phyloP scores from a whole-genome alignment of 1,284 basidiomycete species.

The Phellopilus nigrolimitatus region DNA sequence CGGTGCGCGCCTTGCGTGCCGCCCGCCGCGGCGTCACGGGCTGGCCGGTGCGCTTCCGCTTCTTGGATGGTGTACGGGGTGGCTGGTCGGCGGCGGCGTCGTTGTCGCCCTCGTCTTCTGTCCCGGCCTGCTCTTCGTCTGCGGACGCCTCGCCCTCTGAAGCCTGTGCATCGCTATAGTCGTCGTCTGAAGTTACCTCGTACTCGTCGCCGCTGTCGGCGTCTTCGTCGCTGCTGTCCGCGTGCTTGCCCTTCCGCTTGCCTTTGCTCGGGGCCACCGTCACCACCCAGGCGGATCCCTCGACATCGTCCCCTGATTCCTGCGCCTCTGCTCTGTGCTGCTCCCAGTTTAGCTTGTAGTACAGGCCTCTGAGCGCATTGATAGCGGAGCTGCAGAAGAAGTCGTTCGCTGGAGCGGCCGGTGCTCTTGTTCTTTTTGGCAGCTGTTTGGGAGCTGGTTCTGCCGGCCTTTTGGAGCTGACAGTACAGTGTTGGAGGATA shows the following conservation, averaged over 20 bases:
- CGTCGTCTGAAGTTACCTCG: slow-evolving; percentile 17
- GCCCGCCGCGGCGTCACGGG: slow-evolving; percentile 26
- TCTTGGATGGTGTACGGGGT: slow-evolving; percentile 26
- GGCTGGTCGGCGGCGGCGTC: no score
- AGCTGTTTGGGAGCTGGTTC: background rate
- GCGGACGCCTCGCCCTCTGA: slow-evolving; percentile 3
- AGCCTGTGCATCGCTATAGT: slow-evolving; percentile 20
- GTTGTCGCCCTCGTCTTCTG: slow-evolving; percentile 18
- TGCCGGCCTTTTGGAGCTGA: slow-evolving; percentile 32
- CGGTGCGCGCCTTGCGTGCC: slow-evolving; percentile 26
- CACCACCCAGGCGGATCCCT: slow-evolving; percentile 9
- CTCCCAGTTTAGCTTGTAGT: slow-evolving; percentile 59
- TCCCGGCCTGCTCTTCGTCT: slow-evolving; percentile 16
- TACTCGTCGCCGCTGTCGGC: slow-evolving; percentile 19
- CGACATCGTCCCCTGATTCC: slow-evolving; percentile 20
- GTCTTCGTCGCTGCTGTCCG: slow-evolving; percentile 11
- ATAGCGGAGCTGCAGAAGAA: slow-evolving; percentile 56
- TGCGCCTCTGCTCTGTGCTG: slow-evolving; percentile 39
- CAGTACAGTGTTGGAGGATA: slow-evolving; percentile 47
- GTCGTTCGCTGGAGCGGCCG: slow-evolving; percentile 29
- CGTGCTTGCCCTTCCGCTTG: background rate
- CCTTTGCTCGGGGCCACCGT: slow-evolving; percentile 1
- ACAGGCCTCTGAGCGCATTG: slow-evolving; percentile 53
- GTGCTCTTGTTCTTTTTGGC: slow-evolving; percentile 17
- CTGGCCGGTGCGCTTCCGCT: slow-evolving; percentile 26